Percentiles rank a stretch among this genome's conserved stretches.
Evolutionary conservation across 805 yeast species (phyloP).

Genomic region (Wickerhamiella australiensis): DNA sequence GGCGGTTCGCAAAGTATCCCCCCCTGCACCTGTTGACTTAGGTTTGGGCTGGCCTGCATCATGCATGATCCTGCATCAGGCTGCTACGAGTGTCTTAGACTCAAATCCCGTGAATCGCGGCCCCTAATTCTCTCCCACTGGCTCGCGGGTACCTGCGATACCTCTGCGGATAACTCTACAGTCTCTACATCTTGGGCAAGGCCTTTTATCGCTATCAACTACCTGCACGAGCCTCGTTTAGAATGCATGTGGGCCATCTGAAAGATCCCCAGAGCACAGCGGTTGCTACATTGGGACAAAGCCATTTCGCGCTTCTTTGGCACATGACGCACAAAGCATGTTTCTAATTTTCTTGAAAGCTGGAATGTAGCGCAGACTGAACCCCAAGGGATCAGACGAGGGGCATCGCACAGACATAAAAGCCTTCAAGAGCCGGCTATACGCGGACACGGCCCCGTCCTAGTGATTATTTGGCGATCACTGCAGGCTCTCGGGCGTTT

Average conservation of each 20-base stretch:
- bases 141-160: background rate
- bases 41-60: conserved; percentile 4
- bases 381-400: background rate
- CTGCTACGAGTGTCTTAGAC: background rate
- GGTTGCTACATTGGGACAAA: background rate
- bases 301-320: background rate
- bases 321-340: background rate
- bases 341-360: background rate
- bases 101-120: background rate
- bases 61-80: background rate
- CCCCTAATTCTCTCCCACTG: background rate
- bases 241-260: background rate
- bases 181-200: no score
- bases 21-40: background rate
- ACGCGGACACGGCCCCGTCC: no score
- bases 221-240: conserved; percentile 1
- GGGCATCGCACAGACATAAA: no score
- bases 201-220: background rate
- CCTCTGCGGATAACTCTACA: no score
- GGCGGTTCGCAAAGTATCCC: background rate
- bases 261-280: background rate
- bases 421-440: background rate
- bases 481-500: conserved; percentile 3
- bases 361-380: background rate
- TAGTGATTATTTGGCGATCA: background rate